Conservation (phyloP, 202 grass and related monocot species). For the Elaeis oleifera region DNA sequence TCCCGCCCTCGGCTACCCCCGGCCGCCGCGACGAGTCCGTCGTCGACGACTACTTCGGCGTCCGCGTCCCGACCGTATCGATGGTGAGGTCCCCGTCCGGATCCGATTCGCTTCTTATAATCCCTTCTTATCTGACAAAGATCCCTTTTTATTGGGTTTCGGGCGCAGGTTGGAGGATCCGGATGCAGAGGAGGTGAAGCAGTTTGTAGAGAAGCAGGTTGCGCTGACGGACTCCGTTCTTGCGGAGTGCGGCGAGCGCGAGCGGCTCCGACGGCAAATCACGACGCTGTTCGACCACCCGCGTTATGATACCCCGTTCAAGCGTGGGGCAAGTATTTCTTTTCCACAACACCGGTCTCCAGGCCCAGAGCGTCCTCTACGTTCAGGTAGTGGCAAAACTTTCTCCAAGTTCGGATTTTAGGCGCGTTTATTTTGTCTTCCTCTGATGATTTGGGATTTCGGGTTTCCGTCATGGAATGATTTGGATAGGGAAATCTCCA, state of each 20-base stretch:
- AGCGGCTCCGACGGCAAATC: conserved; percentile 49
- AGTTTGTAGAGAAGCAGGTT: conserved; percentile 66
- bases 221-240: conserved; percentile 65
- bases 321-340: conserved; percentile 77
- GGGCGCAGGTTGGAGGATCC: conserved; percentile 77
- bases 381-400: conserved; percentile 40
- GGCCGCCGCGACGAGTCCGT: conserved; percentile 55
- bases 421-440: not conserved
- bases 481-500: too few species aligned
- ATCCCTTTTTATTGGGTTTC: not conserved
- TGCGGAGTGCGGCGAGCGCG: conserved; percentile 41
- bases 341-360: conserved; percentile 83
- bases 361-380: conserved; percentile 92
- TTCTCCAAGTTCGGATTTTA: not conserved
- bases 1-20: conserved; percentile 44
- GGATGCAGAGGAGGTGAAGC: conserved; percentile 73
- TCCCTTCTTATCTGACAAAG: not conserved
- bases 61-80: conserved; percentile 63
- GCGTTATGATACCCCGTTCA: conserved; percentile 61
- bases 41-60: conserved; percentile 59
- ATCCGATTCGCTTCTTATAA: not conserved
- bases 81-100: conserved; percentile 34
- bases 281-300: conserved; percentile 67
- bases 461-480: too few species aligned
- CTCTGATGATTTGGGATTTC: too few species aligned